These are phyloP conservation scores for Penicillium sp. DNA, from an alignment of 2,329 filamentous ascomycete genomes.

Conservation along the genomic window DNA sequence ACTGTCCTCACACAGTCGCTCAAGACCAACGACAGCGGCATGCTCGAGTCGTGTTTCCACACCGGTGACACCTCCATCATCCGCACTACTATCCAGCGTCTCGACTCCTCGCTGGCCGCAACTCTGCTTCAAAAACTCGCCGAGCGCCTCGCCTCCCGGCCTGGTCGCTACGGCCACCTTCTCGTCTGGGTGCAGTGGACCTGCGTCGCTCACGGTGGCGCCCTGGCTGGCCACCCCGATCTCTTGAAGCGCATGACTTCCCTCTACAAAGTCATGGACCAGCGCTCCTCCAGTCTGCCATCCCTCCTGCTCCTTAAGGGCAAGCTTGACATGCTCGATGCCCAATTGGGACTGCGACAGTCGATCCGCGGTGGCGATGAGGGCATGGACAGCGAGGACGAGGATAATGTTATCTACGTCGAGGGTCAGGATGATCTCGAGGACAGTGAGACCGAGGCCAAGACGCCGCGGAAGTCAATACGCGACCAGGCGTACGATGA, in stretches of 20 bases:
- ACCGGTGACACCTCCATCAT: constrained; percentile 73
- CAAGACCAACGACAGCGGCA: constrained; percentile 81
- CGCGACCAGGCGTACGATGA: constrained; percentile 41
- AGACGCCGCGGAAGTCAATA: constrained; percentile 36
- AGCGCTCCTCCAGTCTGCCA: constrained; percentile 76
- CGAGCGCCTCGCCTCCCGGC: constrained; percentile 78
- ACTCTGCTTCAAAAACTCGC: constrained; percentile 78
- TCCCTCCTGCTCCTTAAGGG: constrained; percentile 86
- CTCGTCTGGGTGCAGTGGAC: constrained; percentile 98
- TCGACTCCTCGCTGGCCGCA: constrained; percentile 80
- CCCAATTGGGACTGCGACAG: constrained; percentile 78
- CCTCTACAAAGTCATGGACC: constrained; percentile 81
- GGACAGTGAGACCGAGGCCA: constrained; percentile 36
- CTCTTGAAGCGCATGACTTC: constrained; percentile 73
- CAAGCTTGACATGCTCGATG: constrained; percentile 89
- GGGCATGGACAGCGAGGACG: constrained; percentile 53
- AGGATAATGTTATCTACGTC: constrained; percentile 78
- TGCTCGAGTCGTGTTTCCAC: constrained; percentile 89
- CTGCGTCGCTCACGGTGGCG: constrained; percentile 85
- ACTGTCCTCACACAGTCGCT: constrained; percentile 93
- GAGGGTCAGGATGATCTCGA: constrained; percentile 70
- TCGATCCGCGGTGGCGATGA: constrained; percentile 57
- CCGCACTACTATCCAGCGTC: constrained; percentile 81
- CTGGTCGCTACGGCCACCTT: constrained; percentile 82
- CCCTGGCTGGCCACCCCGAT: constrained; percentile 80